Base-by-base conservation (phyloP, 768 basidiomycete genomes). In the Trametes meyenii region DNA sequence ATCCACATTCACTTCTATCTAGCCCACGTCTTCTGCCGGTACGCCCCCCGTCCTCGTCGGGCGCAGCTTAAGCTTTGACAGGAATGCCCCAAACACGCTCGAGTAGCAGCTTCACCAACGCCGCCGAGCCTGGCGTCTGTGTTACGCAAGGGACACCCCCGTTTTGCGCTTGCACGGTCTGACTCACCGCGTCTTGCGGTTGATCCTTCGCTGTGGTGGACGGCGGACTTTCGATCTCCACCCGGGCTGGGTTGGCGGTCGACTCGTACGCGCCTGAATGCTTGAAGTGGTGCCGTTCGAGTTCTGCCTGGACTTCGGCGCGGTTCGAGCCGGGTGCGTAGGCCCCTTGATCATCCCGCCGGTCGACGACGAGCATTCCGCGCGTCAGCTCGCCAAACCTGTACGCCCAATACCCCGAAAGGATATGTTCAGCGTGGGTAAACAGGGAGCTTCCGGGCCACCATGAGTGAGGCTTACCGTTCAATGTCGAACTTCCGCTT, bases 331-430 rank as follows among this genome's bases (percentile, higher is more conserved):
- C 88, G 1, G 84, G 83, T 1, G 83, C 79, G 71, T 90, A 88
- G 1, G 82, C 86, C n/a, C 81, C 79, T 51, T 77, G 73, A 53
- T 88, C 89, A 10, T 79, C 81, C 44, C 94, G 81, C 63, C 90
- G 77, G 72, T 96, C 94, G 12, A 91, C 83, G 1, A 96, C 90
- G 62, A 94, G 79, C 90, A 95, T 94, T 12, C 94, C 93, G 33
- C 92, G 81, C 6, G 92, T 94, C 19, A 89, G 69, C 71, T 95
- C 92, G 0, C 92, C 94, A 2, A 72, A 78, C 49, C 94, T 90
- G 50, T 44, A 36, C 13, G 0, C 17, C 8, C 35, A 50, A 4
- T 26, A 43, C 26, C 43, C 50, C 19, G 43, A 44, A 12, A 24
- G 13, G 21, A 12, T 6, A 8, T 21, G 48, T 44, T 42, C 21